phyloP scores from a whole-genome alignment of 345 rosid species.

The Salix purpurea region DNA sequence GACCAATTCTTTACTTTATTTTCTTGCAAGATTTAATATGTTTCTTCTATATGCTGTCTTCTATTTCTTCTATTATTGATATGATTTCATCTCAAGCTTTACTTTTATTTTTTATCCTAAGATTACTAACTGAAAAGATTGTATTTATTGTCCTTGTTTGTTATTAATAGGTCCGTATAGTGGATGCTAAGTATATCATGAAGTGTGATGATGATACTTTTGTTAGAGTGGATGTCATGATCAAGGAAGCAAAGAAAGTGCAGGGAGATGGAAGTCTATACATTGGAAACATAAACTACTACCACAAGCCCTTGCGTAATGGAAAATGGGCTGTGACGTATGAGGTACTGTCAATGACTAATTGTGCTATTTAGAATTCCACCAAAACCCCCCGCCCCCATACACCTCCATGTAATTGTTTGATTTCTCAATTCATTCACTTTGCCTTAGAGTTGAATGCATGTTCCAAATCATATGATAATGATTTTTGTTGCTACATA shows the following conservation, averaged over 20 bases:
- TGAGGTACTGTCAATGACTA: conserved; percentile 46
- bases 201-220: conserved; percentile 95
- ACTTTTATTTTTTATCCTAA: conserved; percentile 3
- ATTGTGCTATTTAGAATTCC: neutral
- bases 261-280: conserved; percentile 58
- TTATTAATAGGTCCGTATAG: conserved; percentile 41
- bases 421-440: too few relatives aligned
- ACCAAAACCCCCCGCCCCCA: neutral
- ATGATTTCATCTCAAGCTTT: neutral
- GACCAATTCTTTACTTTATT: neutral
- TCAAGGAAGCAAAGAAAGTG: conserved; percentile 58
- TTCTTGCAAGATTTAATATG: neutral
- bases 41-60: neutral
- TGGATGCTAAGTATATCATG: conserved; percentile 70
- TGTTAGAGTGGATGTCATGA: conserved; percentile 63
- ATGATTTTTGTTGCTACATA: neutral
- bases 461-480: too few relatives aligned
- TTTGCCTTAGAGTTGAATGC: too few relatives aligned
- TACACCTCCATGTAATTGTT: neutral
- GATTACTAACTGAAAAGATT: neutral
- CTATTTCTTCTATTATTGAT: too few relatives aligned
- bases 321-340: conserved; percentile 98
- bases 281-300: conserved; percentile 79
- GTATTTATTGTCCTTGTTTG: neutral
- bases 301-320: conserved; percentile 75